Base-by-base conservation (phyloP, 1,139 yeast species). In the Candida glucosophila region DNA sequence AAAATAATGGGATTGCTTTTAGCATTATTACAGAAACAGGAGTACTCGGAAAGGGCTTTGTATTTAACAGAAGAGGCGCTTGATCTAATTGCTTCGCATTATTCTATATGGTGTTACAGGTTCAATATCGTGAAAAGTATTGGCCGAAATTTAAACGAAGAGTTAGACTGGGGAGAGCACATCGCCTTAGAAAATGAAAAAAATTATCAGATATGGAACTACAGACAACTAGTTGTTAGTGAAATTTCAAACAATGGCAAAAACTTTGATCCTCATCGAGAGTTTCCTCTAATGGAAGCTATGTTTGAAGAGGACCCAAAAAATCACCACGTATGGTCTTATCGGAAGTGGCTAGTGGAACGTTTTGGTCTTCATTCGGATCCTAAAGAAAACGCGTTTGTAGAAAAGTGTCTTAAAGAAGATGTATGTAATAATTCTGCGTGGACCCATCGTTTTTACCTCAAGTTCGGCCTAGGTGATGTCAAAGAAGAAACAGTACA, bases 301-400 rank as follows among this genome's bases (percentile, higher is more conserved):
- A 79, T 88, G 78, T 54, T 90, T 7, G 72, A 68, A 13, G 78
- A 75, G 23, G 99, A 90, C 44, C 52, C 77, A 9, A 90, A 90
- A 47, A 90, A 90, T 55, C 93, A 90, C 49, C 99, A 90, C 45
- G 95, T 88, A 5, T 90, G 98, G 98, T 73, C 95, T 1, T 85
- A 86, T 43, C 55, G 88, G 29, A 78, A 79, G 41, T 86, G 96
- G 95, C 54, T 79, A 12, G 77, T 80, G 12, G 60, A 62, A 18
- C 59, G 57, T 36, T 76, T 76, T 39, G 47, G 58, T 2, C 57
- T 73, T 24, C 73, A 50, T 41, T 43, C 52, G 15, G 57, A 58
- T 27, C 49, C 37, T 5, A 51, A 48, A 20, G 95, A 86, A 43
- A 37, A 73, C n/a, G 48, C 44, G 6, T 78, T 70, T 44, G 64